phyloP scores from a whole-genome alignment of 2,329 filamentous ascomycete genomes.

The Aspergillus spinulosporus region DNA sequence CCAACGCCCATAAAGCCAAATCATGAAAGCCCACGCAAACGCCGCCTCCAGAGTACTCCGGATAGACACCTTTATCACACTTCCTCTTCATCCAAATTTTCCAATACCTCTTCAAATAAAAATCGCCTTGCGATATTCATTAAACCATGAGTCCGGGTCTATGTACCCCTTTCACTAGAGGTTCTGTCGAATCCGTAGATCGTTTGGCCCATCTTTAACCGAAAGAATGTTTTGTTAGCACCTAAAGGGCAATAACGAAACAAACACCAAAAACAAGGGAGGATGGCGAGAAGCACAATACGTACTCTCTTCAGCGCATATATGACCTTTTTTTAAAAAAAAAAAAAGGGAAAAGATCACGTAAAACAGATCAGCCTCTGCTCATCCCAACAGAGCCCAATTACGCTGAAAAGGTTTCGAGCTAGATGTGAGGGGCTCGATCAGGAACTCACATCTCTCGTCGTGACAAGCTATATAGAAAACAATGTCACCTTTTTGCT shows the following conservation, averaged over 20 bases:
- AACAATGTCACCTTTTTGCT: background rate
- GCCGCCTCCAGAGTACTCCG: background rate
- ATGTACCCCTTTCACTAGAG: background rate
- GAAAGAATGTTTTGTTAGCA: background rate
- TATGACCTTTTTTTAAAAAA: constrained; percentile 12
- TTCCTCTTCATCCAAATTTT: too few species aligned
- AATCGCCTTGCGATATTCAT: background rate
- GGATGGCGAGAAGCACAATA: background rate
- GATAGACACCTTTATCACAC: too few species aligned
- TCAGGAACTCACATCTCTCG: constrained; percentile 20
- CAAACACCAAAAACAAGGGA: background rate
- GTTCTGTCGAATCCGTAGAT: background rate
- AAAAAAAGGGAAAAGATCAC: too few species aligned
- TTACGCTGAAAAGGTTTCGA: too few species aligned
- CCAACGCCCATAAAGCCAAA: too few species aligned
- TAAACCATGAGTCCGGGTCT: background rate
- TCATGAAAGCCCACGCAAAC: background rate
- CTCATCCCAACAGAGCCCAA: too few species aligned
- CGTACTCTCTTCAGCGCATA: constrained; percentile 21
- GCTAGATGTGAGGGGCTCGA: background rate
- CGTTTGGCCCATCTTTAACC: background rate
- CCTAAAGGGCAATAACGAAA: background rate
- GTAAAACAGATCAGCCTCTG: background rate
- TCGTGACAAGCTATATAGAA: constrained; percentile 16
- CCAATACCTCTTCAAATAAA: background rate